Evolutionary conservation across 345 rosid genomes (phyloP).

Genomic region (Clausena lansium): DNA sequence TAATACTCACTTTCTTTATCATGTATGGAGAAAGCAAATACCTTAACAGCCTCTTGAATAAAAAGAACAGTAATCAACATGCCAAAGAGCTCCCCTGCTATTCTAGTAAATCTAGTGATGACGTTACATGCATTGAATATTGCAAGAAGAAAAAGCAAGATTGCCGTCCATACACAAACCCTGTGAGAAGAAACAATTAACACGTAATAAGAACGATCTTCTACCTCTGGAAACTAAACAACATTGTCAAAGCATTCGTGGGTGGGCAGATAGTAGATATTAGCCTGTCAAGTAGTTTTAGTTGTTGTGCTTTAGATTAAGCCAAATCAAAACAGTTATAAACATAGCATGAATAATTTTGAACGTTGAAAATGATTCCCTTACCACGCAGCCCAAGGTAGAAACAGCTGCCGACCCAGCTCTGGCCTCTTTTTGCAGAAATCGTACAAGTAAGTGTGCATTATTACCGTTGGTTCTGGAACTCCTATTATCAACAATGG

Average conservation of each 20-base stretch:
- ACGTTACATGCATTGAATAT: constrained; percentile 61
- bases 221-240: background rate
- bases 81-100: constrained; percentile 80
- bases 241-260: too few species aligned
- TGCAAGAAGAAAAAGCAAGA: constrained; percentile 62
- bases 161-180: constrained; percentile 79
- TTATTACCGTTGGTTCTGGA: too few species aligned
- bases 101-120: constrained; percentile 64
- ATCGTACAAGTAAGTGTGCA: constrained; percentile 79
- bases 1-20: background rate
- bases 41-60: constrained; percentile 82
- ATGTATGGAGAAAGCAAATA: constrained; percentile 15
- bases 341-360: background rate
- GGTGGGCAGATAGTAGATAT: too few species aligned
- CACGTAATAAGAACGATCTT: background rate
- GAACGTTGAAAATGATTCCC: background rate
- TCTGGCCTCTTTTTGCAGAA: constrained; percentile 57
- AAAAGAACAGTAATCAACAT: constrained; percentile 76
- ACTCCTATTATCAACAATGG: too few species aligned
- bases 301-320: too few species aligned
- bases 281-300: too few species aligned
- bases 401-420: constrained; percentile 53
- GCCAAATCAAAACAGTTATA: too few species aligned
- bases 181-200: constrained; percentile 25
- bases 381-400: constrained; percentile 90